phyloP scores from a whole-genome alignment of 2,329 filamentous ascomycete genomes.

The Metarhizium brunneum region DNA sequence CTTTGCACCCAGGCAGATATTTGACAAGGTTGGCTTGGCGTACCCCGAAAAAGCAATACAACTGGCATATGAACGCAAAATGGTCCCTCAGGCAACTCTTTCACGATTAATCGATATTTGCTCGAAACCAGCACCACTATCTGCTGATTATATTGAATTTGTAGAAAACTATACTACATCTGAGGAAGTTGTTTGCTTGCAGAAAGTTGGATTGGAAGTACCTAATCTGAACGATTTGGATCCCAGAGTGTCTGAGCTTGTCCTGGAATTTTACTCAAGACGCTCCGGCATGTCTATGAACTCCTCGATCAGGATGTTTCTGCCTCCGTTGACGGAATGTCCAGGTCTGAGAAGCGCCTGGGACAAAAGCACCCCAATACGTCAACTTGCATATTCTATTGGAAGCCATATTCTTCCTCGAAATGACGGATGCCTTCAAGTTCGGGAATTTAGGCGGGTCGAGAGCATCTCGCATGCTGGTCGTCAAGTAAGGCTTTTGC shows the following conservation, averaged over 20 bases:
- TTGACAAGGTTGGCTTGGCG: constrained; percentile 31
- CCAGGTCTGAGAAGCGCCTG: constrained; percentile 46
- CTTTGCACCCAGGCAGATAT: constrained; percentile 28
- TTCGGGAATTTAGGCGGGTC: constrained; percentile 29
- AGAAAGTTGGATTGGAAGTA: not conserved
- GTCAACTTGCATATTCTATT: constrained; percentile 46
- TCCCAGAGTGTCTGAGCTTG: constrained; percentile 29
- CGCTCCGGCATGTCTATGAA: not conserved
- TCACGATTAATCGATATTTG: constrained; percentile 21
- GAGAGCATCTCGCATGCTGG: constrained; percentile 20
- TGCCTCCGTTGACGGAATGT: constrained; percentile 54
- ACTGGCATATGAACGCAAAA: constrained; percentile 26
- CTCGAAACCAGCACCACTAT: constrained; percentile 6
- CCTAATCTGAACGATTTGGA: constrained; percentile 19
- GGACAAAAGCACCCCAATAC: constrained; percentile 39
- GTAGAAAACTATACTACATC: not conserved
- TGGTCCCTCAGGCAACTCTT: constrained; percentile 18
- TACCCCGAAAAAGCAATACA: constrained; percentile 17
- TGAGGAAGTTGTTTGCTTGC: not conserved
- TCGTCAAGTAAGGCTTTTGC: constrained; percentile 12
- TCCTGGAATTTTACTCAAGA: constrained; percentile 19
- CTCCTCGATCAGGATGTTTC: constrained; percentile 40
- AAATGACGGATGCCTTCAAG: not conserved
- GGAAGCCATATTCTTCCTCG: not conserved
- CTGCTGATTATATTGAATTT: constrained; percentile 12